Conservation (phyloP, 495 filamentous ascomycete species). For the Pseudevernia furfuracea region DNA sequence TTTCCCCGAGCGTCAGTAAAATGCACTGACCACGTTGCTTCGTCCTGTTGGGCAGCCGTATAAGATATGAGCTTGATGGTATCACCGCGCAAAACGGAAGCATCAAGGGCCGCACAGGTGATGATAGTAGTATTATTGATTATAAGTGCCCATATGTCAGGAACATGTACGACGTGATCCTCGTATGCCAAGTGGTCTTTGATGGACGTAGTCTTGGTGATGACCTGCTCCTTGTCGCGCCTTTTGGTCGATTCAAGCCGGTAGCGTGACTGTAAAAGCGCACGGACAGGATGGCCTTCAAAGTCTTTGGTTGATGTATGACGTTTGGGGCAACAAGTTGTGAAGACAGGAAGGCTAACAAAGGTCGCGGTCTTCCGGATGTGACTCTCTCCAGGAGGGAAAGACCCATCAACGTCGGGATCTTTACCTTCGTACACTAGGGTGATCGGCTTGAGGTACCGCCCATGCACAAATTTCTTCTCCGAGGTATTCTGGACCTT, state of each 20-base stretch:
- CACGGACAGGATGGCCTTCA: constrained; percentile 12
- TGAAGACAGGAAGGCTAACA: constrained; percentile 10
- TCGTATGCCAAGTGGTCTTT: constrained; percentile 5
- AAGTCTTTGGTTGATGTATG: constrained; percentile 8
- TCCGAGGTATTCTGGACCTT: constrained; percentile 9
- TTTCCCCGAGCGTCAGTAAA: constrained; percentile 8
- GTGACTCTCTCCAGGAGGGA: background rate
- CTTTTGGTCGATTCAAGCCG: constrained; percentile 12
- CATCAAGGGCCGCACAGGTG: constrained; percentile 6
- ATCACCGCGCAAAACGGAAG: constrained; percentile 4
- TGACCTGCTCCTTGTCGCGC: constrained; percentile 13
- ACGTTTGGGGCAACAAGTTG: background rate
- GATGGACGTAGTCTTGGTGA: background rate
- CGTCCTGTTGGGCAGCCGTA: constrained; percentile 9
- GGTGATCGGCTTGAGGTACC: constrained; percentile 7
- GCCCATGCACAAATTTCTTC: constrained; percentile 14
- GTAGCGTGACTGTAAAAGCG: constrained; percentile 13
- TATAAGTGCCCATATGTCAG: constrained; percentile 11
- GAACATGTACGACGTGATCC: constrained; percentile 12
- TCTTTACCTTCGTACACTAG: constrained; percentile 13
- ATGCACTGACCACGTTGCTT: constrained; percentile 14
- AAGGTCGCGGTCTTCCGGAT: constrained; percentile 13
- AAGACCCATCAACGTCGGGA: background rate
- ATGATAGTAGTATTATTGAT: constrained; percentile 14
- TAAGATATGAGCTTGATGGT: constrained; percentile 7